Percentiles rank a stretch among this genome's conserved stretches.
phyloP scores from a whole-genome alignment of 2,329 filamentous ascomycete genomes.

The Pseudogymnoascus sp. region DNA sequence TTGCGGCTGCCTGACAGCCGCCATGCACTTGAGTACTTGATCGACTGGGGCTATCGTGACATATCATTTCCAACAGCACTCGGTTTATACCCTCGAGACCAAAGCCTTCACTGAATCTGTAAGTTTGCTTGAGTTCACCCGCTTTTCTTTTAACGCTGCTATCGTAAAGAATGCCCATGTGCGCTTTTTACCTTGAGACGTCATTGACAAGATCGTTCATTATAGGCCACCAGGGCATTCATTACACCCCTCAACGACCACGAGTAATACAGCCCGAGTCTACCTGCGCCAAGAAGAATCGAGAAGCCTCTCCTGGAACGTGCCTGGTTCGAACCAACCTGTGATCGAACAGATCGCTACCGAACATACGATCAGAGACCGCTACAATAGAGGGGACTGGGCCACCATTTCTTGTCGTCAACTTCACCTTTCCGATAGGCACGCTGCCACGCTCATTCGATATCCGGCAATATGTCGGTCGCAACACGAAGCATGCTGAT shows the following conservation, averaged over 20 bases:
- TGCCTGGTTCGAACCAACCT: background rate
- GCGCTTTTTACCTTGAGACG: background rate
- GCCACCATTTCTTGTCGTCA: background rate
- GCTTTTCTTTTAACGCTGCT: background rate
- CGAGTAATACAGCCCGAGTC: background rate
- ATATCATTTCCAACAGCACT: conserved; percentile 8
- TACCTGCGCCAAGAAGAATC: background rate
- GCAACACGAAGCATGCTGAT: conserved; percentile 29
- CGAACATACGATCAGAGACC: background rate
- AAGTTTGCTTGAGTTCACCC: background rate
- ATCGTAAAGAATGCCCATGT: background rate
- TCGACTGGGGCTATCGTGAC: background rate
- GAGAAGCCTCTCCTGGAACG: background rate
- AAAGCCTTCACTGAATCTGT: background rate
- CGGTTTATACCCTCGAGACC: background rate
- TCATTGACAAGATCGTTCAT: conserved; percentile 6
- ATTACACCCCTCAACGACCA: background rate
- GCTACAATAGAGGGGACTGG: conserved; percentile 3
- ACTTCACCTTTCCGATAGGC: conserved; percentile 1
- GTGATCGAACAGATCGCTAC: background rate
- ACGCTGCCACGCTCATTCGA: conserved; percentile 6
- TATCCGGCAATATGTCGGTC: conserved; percentile 12
- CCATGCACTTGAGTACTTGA: conserved; percentile 4
- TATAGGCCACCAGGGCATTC: background rate
- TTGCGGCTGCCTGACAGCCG: conserved; percentile 3